Evolutionary conservation across 768 basidiomycete genomes (phyloP).

Genomic region (Lentinula aciculospora): DNA sequence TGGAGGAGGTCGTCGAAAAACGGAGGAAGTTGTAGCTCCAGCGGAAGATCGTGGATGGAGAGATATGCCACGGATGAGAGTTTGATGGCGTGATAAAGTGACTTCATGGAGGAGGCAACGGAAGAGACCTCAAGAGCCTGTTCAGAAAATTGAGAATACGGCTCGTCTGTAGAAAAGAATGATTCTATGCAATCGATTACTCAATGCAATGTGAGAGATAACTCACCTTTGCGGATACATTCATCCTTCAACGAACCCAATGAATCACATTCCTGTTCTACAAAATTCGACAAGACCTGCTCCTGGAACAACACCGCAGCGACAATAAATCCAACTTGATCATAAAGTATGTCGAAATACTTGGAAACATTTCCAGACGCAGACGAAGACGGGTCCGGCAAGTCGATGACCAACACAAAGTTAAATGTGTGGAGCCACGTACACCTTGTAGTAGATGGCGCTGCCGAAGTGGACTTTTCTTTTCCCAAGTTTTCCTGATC

Average conservation of each 20-base stretch:
- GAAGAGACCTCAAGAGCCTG: constrained; percentile 63
- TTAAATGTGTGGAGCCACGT: constrained; percentile 75
- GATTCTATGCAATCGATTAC: constrained; percentile 8
- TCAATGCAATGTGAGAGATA: background rate
- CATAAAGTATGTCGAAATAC: constrained; percentile 84
- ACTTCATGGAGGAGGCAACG: constrained; percentile 74
- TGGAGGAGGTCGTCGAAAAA: constrained; percentile 69
- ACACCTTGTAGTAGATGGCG: constrained; percentile 22
- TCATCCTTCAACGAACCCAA: constrained; percentile 69
- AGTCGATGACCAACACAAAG: constrained; percentile 80
- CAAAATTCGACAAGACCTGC: constrained; percentile 82
- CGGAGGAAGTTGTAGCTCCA: constrained; percentile 86
- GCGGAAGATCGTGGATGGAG: constrained; percentile 68
- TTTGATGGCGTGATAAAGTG: constrained; percentile 75
- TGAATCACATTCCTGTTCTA: constrained; percentile 73
- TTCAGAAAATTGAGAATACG: constrained; percentile 48
- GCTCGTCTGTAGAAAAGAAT: constrained; percentile 37
- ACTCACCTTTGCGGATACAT: constrained; percentile 56
- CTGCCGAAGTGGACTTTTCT: constrained; percentile 18
- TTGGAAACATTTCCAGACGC: constrained; percentile 70
- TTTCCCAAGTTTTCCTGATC: background rate
- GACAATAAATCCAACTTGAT: constrained; percentile 83
- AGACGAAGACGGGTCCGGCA: constrained; percentile 86
- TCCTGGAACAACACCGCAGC: constrained; percentile 92
- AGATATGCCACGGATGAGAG: constrained; percentile 72